Evolutionary conservation across 116 monocot species (phyloP).

Genomic region (Papilionanthe hybrid): DNA sequence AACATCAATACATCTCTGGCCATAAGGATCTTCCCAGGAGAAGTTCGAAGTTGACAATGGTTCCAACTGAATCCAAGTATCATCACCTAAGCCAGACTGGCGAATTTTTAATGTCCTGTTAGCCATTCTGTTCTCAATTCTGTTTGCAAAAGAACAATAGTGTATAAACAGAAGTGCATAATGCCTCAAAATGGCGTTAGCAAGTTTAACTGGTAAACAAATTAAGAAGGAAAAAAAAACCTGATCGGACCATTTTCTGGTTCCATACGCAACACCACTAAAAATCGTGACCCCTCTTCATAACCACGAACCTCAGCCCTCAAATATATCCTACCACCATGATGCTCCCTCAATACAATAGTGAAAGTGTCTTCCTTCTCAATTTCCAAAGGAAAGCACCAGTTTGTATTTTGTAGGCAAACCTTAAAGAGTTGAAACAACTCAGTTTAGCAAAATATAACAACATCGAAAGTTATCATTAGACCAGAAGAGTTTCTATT

Average conservation of each 20-base stretch:
- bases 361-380: conserved; percentile 68
- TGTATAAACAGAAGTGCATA: background rate
- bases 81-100: conserved; percentile 61
- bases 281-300: conserved; percentile 94
- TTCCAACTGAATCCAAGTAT: conserved; percentile 54
- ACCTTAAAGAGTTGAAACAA: conserved; percentile 34
- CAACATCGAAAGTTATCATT: background rate
- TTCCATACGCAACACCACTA: conserved; percentile 65
- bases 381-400: conserved; percentile 87
- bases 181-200: background rate
- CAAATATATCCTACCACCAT: conserved; percentile 60
- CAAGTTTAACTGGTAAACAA: background rate
- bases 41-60: conserved; percentile 67
- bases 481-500: background rate
- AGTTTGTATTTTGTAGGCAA: conserved; percentile 57
- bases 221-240: conserved; percentile 25
- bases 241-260: conserved; percentile 70
- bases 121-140: conserved; percentile 76
- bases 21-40: conserved; percentile 81
- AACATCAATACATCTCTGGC: conserved; percentile 57
- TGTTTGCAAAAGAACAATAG: conserved; percentile 24
- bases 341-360: conserved; percentile 51
- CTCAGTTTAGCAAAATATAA: conserved; percentile 2
- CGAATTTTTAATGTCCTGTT: conserved; percentile 37
- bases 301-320: conserved; percentile 88